phyloP scores from a whole-genome alignment of 805 yeast genomes.

The Naumovozyma baii region DNA sequence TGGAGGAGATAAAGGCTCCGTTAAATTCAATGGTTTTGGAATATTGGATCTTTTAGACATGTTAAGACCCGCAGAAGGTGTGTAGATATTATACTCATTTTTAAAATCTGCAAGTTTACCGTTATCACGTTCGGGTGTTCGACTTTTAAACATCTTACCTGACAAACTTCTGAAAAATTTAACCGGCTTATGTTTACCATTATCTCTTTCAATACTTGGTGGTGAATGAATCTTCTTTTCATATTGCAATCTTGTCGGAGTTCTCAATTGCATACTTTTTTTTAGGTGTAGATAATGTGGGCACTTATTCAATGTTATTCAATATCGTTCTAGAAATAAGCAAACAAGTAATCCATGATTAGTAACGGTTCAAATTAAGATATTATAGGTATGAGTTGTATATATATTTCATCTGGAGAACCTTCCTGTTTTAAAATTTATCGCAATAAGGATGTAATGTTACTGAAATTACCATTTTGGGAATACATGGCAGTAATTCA shows the following conservation, averaged over 20 bases:
- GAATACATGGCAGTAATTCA: background rate
- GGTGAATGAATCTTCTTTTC: constrained; percentile 27
- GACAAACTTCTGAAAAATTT: constrained; percentile 23
- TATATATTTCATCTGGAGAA: too few relatives aligned
- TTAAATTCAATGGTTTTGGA: constrained; percentile 19
- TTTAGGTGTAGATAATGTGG: too few relatives aligned
- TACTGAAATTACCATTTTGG: background rate
- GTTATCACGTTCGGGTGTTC: constrained; percentile 10
- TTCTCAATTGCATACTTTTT: constrained; percentile 6
- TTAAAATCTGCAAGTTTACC: constrained; percentile 3
- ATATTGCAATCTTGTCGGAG: constrained; percentile 10
- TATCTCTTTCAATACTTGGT: constrained; percentile 23
- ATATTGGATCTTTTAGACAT: constrained; percentile 12
- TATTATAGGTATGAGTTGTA: too few relatives aligned
- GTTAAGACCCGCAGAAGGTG: constrained; percentile 5
- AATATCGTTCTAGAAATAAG: too few relatives aligned
- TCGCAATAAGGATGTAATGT: too few relatives aligned
- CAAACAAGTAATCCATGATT: too few relatives aligned
- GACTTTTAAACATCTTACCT: constrained; percentile 17
- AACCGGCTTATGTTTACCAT: constrained; percentile 7
- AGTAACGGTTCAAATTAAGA: too few relatives aligned
- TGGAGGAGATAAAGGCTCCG: constrained; percentile 20
- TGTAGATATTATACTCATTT: constrained; percentile 3
- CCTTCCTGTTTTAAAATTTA: too few relatives aligned
- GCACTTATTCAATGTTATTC: too few relatives aligned